Base-by-base conservation (phyloP, 805 yeast species). In the Candida loeiensis region DNA sequence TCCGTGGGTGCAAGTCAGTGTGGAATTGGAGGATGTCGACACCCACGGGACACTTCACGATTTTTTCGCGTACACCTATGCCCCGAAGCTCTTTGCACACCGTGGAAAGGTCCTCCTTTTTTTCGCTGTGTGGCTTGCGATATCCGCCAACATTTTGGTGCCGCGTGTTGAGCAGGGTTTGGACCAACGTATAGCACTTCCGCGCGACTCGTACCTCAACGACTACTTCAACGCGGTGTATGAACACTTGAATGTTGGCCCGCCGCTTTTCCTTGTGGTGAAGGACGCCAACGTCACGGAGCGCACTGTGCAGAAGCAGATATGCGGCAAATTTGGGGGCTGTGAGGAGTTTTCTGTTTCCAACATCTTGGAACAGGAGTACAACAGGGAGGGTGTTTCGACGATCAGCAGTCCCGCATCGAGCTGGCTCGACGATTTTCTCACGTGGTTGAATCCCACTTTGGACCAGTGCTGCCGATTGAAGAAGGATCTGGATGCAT, bases 351-450 rank as follows among this genome's bases (percentile, higher is more conserved):
- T 67, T 50, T 91, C 97, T 0, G 56, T 91, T 31, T 79, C 84
- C 1, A 93, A 89, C 52, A 71, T 90, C 6, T 58, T 91, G 31
- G 95, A 89, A 50, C 90, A 88, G 57, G 99, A 91, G 55, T 74
- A 84, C 41, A 78, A 79, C 45, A 67, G 96, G 25, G 69, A 82
- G 0, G 65, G 75, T 2, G 51, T 66, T 8, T 82, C 91, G 2
- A 81, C 84, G 3, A 72, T 91, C 24, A 73, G 77, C 1, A 93
- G 87, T 34, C 96, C 98, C 0, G 76, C 87, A 1, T 82, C 96
- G 1, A 84, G 85, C 49, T 91, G 98, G 98, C 66, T 90, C 37
- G 99, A 91, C 61, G 97, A 93, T 56, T 91, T 79, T 54, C 69
- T 91, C 45, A 73, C 81, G 26, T 91, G 91, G 84, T 65, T 90